Evolutionary conservation across 1,284 basidiomycete species (phyloP), one percentile per base, ranked within the genome.

Genomic region (Ceratobasidium papillatum): DNA sequence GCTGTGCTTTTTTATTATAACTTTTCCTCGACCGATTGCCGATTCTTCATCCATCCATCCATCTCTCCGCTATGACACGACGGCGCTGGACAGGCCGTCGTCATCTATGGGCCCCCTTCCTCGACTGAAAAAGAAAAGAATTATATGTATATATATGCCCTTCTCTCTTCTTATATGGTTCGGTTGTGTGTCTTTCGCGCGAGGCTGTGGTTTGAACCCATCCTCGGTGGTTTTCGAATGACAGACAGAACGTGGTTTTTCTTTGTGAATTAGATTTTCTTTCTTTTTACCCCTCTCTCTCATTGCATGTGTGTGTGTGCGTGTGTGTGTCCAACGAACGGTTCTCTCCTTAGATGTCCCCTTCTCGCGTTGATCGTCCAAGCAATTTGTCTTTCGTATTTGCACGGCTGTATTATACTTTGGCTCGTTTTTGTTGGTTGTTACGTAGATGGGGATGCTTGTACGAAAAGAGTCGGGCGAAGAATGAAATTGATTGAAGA

Each of bases 191-290:
- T 62, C 61, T 62, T 61, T 62, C 61, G 61, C 61, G 61, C 61
- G 61, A 62, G 61, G 61, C 25, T 56, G 52, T 32, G 52, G 52
- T 19, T 52, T 34, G n/a, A 19, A 34, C 58, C 27, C 38, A 45
- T 45, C 61, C 61, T 62, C 61, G 38, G 61, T 62, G 61, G 61
- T 62, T 62, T 62, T 62, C 61, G 61, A 62, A 62, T 43, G 61
- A 45, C 38, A 41, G 30, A 43, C 38, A 30, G 43, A 25, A 45
- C 61, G 38, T 27, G 41, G 43, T 30, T 62, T 19, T 45, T 9
- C 17, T 30, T 38, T 38, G 38, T 43, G 38, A 62, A 27, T 22
- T 45, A 43, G 34, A 62, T 45, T 62, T 27, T 43, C 22, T 14
- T 58, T 58, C 17, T 36, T 8, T 25, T 36, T 2, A 14, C 30